Percentiles rank a stretch among this genome's conserved stretches.
Conservation (phyloP, 352 stramenopile genomes). For the Globisporangium iwayamae region DNA sequence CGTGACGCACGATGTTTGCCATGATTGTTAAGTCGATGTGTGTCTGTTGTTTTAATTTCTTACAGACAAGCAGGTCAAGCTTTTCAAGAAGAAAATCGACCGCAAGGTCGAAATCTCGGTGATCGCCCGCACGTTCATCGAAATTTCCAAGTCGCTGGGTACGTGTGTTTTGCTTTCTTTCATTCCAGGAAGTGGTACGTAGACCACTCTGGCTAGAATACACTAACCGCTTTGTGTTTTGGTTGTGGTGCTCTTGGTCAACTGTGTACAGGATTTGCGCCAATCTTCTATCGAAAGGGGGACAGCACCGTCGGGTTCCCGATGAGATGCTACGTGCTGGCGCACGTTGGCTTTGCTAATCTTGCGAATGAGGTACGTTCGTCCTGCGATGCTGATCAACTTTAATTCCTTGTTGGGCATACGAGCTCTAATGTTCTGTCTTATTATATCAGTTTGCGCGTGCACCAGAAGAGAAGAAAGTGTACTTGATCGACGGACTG, state of each 20-base stretch:
- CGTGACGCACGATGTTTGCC: neutral
- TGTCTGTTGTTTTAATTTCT: neutral
- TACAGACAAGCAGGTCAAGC: conserved; percentile 34
- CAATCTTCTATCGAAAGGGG: conserved; percentile 49
- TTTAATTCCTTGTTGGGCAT: too few species aligned
- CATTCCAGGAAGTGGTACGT: too few species aligned
- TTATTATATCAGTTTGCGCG: conserved; percentile 27
- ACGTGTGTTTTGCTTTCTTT: neutral
- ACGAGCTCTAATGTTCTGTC: neutral
- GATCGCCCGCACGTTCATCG: conserved; percentile 33
- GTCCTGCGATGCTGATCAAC: neutral
- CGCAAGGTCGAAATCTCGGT: conserved; percentile 27
- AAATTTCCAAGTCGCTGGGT: conserved; percentile 33
- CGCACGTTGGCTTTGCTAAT: conserved; percentile 38
- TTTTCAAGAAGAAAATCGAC: conserved; percentile 24
- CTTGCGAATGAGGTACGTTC: conserved; percentile 47
- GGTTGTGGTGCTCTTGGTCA: neutral
- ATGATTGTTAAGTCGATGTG: neutral
- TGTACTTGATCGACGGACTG: conserved; percentile 48
- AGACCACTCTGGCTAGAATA: too few species aligned
- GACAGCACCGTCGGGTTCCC: conserved; percentile 29
- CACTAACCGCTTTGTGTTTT: neutral
- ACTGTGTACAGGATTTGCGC: conserved; percentile 27
- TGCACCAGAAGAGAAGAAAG: conserved; percentile 34
- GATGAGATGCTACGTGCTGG: conserved; percentile 38